A percentile compares a stretch with the other conserved stretches of the same genome.
Evolutionary conservation across 495 filamentous ascomycete species (phyloP).

Genomic region (Aspergillus olivimuriae): DNA sequence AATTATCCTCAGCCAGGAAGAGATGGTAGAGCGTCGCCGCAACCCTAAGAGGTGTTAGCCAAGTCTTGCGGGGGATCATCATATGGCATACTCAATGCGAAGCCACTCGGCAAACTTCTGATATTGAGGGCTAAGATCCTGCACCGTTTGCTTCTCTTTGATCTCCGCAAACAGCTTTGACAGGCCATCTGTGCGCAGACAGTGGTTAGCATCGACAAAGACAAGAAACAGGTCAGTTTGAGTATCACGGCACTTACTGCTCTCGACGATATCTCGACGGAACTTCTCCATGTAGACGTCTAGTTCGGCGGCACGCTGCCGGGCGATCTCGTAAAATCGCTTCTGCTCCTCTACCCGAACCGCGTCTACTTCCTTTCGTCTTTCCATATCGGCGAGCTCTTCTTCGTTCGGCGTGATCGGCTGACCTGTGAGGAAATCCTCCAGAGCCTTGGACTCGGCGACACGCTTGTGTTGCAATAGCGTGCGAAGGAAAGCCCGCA

Average conservation of each 20-base stretch:
- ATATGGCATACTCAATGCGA: constrained; percentile 67
- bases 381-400: constrained; percentile 70
- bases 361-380: constrained; percentile 77
- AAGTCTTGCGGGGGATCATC: neutral
- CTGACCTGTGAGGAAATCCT: constrained; percentile 68
- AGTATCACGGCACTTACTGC: constrained; percentile 58
- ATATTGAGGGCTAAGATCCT: constrained; percentile 87
- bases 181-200: constrained; percentile 57
- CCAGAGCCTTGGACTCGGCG: constrained; percentile 71
- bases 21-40: constrained; percentile 95
- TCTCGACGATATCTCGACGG: constrained; percentile 65
- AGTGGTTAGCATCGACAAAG: constrained; percentile 1
- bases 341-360: constrained; percentile 86
- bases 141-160: constrained; percentile 74
- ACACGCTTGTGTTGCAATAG: constrained; percentile 79
- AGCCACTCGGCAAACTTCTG: constrained; percentile 98
- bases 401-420: constrained; percentile 71
- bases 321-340: constrained; percentile 90
- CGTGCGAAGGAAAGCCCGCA: constrained; percentile 81
- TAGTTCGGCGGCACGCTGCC: constrained; percentile 81
- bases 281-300: constrained; percentile 97
- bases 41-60: constrained; percentile 42
- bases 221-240: neutral
- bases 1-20: constrained; percentile 97
- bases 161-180: constrained; percentile 93